These are phyloP conservation scores for Hymenotorrendiella dingleyae DNA, from an alignment of 2,329 filamentous ascomycete genomes.

Conservation along the genomic window DNA sequence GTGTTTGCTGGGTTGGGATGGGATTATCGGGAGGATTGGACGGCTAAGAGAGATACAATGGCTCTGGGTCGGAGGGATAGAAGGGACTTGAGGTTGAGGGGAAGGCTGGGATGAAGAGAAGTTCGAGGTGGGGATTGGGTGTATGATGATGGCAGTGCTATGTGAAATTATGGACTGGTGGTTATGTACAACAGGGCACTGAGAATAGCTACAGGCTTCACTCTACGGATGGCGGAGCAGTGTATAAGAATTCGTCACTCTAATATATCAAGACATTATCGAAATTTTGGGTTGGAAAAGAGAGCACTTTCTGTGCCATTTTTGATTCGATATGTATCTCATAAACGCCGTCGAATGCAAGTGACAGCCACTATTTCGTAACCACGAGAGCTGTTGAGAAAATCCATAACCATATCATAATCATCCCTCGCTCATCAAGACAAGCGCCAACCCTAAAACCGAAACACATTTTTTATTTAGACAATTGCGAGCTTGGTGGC, in stretches of 20 bases:
- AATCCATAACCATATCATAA: conserved; percentile 22
- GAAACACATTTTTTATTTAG: conserved; percentile 48
- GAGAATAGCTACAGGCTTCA: neutral
- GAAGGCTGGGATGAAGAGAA: neutral
- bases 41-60: neutral
- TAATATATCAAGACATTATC: neutral
- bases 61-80: neutral
- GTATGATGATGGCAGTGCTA: neutral
- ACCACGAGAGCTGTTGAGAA: conserved; percentile 17
- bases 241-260: too few species aligned
- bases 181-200: neutral
- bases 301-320: conserved; percentile 22
- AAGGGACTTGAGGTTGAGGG: neutral
- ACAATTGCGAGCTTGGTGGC: conserved; percentile 98
- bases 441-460: conserved; percentile 38
- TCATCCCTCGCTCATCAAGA: conserved; percentile 16
- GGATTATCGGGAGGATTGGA: neutral
- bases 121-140: too few species aligned
- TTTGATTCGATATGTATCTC: conserved; percentile 28
- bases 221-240: neutral
- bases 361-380: conserved; percentile 22
- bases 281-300: conserved; percentile 6
- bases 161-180: neutral
- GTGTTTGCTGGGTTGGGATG: too few species aligned
- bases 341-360: conserved; percentile 31